phyloP scores from a whole-genome alignment of 2,329 filamentous ascomycete species.

The Ciborinia camelliae region DNA sequence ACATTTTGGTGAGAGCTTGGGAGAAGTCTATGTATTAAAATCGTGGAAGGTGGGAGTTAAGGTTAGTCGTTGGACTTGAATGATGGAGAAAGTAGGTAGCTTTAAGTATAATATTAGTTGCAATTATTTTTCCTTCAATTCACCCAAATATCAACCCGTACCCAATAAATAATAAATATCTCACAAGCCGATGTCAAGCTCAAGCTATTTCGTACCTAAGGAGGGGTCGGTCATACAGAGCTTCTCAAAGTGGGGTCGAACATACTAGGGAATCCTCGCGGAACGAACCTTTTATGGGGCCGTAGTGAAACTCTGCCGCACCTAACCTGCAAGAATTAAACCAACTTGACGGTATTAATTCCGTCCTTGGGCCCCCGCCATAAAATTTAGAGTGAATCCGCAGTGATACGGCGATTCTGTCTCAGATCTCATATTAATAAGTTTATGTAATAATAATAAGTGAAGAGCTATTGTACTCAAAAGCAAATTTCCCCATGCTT shows the following conservation, averaged over 20 bases:
- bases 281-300: constrained; percentile 6
- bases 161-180: background rate
- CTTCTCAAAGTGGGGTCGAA: background rate
- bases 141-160: background rate
- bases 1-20: constrained; percentile 27
- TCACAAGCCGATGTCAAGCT: background rate
- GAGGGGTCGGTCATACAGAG: background rate
- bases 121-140: background rate
- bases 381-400: background rate
- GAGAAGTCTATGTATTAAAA: background rate
- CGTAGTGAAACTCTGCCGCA: background rate
- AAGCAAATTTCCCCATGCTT: background rate
- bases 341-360: constrained; percentile 3
- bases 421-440: no score
- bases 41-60: background rate
- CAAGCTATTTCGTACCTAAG: background rate
- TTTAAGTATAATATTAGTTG: background rate
- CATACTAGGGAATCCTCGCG: background rate
- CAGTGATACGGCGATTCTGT: background rate
- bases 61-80: background rate
- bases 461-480: background rate
- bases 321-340: background rate
- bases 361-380: background rate
- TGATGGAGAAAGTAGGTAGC: background rate
- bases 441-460: no score